These are phyloP conservation scores for Tremellales sp. DNA, from an alignment of 1,284 basidiomycete species.

Conservation along the genomic window DNA sequence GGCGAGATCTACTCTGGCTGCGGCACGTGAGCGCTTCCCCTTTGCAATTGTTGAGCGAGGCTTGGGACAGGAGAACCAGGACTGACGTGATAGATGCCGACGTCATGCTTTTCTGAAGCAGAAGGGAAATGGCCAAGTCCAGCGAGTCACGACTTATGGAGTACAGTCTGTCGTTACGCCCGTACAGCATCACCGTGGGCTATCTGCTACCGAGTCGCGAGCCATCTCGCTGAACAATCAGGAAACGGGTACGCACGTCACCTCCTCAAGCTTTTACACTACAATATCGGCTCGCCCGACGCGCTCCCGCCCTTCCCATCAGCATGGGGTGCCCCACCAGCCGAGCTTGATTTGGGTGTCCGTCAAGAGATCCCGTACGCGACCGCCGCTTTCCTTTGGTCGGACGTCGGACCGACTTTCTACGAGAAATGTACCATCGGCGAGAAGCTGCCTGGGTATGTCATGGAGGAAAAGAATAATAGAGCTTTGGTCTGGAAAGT, in stretches of 20 bases:
- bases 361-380: not conserved
- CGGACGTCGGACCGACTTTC: conserved; percentile 3
- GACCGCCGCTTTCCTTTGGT: conserved; percentile 2
- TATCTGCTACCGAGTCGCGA: too few relatives aligned
- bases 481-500: conserved; percentile 24
- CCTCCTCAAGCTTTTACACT: conserved; percentile 19
- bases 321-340: conserved; percentile 5
- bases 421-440: conserved; percentile 14
- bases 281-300: conserved; percentile 8
- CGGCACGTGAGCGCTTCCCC: conserved; percentile 20
- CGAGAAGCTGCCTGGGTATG: conserved; percentile 16
- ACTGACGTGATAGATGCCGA: conserved; percentile 12
- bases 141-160: conserved; percentile 21
- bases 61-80: too few relatives aligned
- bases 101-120: conserved; percentile 21
- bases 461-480: conserved; percentile 8
- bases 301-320: conserved; percentile 6
- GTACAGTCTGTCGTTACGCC: conserved; percentile 37
- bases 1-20: conserved; percentile 31
- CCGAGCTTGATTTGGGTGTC: not conserved
- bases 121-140: conserved; percentile 13
- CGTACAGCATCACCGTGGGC: conserved; percentile 22
- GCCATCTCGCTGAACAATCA: not conserved
- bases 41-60: too few relatives aligned
- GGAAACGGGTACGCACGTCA: conserved; percentile 13